A percentile compares a stretch with the other conserved stretches of the same genome.
phyloP scores from a whole-genome alignment of 2,329 filamentous ascomycete species.

The Talaromyces sp. region DNA sequence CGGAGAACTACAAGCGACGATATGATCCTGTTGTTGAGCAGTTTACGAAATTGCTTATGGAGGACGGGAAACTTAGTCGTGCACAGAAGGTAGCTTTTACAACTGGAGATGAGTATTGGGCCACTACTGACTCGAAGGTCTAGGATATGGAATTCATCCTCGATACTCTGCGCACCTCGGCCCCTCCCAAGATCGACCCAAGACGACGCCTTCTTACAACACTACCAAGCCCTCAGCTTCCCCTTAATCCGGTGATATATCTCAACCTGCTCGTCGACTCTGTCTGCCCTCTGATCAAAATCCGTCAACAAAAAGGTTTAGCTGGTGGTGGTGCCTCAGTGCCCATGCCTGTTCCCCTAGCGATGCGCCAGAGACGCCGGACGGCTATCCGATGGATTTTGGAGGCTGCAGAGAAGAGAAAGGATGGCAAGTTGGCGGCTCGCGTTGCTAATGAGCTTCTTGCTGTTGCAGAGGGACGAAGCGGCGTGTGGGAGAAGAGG shows the following conservation, averaged over 20 bases:
- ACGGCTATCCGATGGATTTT: conserved; percentile 86
- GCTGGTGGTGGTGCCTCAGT: conserved; percentile 83
- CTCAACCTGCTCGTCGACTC: conserved; percentile 88
- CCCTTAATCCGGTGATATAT: conserved; percentile 85
- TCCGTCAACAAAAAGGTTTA: conserved; percentile 70
- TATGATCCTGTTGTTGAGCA: conserved; percentile 84
- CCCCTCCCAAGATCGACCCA: conserved; percentile 72
- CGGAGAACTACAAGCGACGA: conserved; percentile 68
- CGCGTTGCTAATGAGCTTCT: conserved; percentile 83
- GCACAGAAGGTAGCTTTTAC: conserved; percentile 70
- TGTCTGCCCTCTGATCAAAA: conserved; percentile 80
- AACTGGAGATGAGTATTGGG: not conserved
- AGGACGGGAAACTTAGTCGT: conserved; percentile 79
- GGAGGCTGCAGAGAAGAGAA: conserved; percentile 74
- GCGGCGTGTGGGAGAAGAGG: conserved; percentile 79
- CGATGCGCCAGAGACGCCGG: conserved; percentile 70
- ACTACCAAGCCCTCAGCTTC: conserved; percentile 74
- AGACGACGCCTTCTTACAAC: conserved; percentile 60
- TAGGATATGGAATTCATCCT: conserved; percentile 85
- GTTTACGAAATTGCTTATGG: conserved; percentile 87
- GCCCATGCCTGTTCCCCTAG: conserved; percentile 76
- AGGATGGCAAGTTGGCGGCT: conserved; percentile 69
- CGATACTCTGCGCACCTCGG: conserved; percentile 75
- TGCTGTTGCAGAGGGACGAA: conserved; percentile 80
- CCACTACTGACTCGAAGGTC: not conserved